Base-by-base conservation (phyloP, 805 yeast species). In the Wickerhamiella kazuoi region DNA sequence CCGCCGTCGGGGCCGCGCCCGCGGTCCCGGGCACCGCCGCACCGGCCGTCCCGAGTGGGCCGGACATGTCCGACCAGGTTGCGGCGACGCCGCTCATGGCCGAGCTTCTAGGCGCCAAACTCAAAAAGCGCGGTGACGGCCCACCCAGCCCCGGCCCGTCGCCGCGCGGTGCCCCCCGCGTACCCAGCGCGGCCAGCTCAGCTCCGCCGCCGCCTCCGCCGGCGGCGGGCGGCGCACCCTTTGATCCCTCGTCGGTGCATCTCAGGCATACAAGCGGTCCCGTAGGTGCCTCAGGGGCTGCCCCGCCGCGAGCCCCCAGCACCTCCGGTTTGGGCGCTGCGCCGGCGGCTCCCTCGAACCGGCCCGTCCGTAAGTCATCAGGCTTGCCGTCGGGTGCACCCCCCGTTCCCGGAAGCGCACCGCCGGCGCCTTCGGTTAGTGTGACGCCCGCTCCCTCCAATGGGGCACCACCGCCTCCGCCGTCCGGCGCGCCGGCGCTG, bases 11-110 rank as follows among this genome's bases (percentile, higher is more conserved):
- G 8, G 29, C 41, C 6, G 49, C 48, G 16, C 56, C 54, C 3
- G n/a, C 42, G 0, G 42, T 45, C 3, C 49, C 52, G 15, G 42
- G 41, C 55, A 31, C 57, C 57, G 33, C 33, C 16, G 33, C 19
- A 13, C 37, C 43, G 3, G 35, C 35, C 3, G 41, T 36, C 6
- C 26, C 26, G 6, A 23, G 9, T 11, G 26, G 26, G 11, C 26
- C 26, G 11, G 26, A 23, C 11, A 23, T 23, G 26, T 23, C 26
- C 26, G 26, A 23, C 9, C 26, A 23, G 11, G 26, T 23, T 11
- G 16, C 50, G 5, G 46, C 48, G 3, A 42, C 47, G 15, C 49
- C 49, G n/a, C 28, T 45, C 19, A 39, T 45, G 28, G 46, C 50
- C 13, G 50, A 45, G 33, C 40, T 46, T 3, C 36, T 46, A 3